phyloP scores from a whole-genome alignment of 176 grass and related monocot species.

The Carex scoparia region DNA sequence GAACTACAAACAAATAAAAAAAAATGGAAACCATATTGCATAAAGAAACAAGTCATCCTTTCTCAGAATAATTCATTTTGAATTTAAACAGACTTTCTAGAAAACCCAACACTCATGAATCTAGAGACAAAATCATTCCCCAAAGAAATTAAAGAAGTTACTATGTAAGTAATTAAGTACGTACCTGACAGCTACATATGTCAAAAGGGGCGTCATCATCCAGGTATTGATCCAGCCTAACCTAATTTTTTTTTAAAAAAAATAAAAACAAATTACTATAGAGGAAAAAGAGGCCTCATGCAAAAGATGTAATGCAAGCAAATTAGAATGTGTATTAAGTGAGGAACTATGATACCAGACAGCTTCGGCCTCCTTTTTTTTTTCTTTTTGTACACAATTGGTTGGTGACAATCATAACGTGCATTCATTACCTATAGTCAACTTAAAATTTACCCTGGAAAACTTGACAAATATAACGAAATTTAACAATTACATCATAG shows the following conservation, averaged over 20 bases:
- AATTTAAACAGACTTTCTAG: neutral
- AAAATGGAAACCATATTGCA: neutral
- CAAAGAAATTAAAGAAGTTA: neutral
- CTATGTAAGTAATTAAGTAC: neutral
- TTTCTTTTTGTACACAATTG: neutral
- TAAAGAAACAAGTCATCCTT: neutral
- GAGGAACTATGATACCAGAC: neutral
- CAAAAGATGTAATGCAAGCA: neutral
- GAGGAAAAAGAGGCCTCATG: neutral
- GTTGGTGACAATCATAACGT: neutral
- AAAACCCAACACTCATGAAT: neutral
- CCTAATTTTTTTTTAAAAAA: constrained; percentile 29
- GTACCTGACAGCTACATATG: constrained; percentile 89
- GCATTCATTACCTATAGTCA: neutral
- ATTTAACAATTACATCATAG: constrained; percentile 62
- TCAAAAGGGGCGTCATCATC: constrained; percentile 82
- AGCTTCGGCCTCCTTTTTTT: neutral
- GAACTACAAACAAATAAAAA: neutral
- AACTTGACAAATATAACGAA: neutral
- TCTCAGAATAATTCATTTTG: neutral
- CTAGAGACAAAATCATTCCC: neutral
- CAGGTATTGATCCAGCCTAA: constrained; percentile 78
- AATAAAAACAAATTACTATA: constrained; percentile 5
- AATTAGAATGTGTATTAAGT: neutral
- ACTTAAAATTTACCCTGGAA: neutral